Evolutionary conservation across 257 asterid genomes (phyloP).

Genomic region (Primulina huaijiensis): DNA sequence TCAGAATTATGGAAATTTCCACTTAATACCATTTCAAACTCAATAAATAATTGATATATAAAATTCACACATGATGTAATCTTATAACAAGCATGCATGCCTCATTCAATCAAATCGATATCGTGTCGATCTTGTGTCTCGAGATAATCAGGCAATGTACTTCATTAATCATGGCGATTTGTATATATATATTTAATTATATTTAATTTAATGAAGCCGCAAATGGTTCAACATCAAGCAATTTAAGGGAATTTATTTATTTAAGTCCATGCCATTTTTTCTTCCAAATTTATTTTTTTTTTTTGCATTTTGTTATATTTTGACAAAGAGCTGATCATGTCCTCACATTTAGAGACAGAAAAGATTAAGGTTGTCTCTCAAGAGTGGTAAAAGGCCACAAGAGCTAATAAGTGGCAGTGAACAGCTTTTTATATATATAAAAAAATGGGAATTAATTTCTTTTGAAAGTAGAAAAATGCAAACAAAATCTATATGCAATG

Average conservation of each 20-base stretch:
- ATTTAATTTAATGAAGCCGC: neutral
- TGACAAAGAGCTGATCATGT: neutral
- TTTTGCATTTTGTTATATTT: no score
- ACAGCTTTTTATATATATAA: no score
- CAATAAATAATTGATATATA: slow-evolving; percentile 14
- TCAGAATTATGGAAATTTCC: no score
- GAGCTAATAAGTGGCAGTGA: no score
- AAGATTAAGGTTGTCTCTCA: slow-evolving; percentile 18
- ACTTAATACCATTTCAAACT: neutral
- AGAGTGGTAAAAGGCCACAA: slow-evolving; percentile 22
- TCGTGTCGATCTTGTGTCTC: slow-evolving; percentile 29
- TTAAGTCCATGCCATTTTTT: neutral
- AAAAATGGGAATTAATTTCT: no score
- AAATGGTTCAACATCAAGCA: slow-evolving; percentile 9
- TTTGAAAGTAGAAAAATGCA: no score
- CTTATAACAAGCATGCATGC: slow-evolving; percentile 18
- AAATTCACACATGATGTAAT: slow-evolving; percentile 30
- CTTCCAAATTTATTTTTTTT: no score
- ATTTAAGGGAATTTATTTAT: neutral
- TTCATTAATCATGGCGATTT: neutral
- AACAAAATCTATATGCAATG: no score
- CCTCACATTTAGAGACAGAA: slow-evolving; percentile 4
- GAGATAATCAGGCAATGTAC: slow-evolving; percentile 12
- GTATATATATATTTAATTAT: neutral
- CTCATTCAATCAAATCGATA: slow-evolving; percentile 35